Base-by-base conservation (phyloP, 345 rosid species). In the Corymbia maculata region DNA sequence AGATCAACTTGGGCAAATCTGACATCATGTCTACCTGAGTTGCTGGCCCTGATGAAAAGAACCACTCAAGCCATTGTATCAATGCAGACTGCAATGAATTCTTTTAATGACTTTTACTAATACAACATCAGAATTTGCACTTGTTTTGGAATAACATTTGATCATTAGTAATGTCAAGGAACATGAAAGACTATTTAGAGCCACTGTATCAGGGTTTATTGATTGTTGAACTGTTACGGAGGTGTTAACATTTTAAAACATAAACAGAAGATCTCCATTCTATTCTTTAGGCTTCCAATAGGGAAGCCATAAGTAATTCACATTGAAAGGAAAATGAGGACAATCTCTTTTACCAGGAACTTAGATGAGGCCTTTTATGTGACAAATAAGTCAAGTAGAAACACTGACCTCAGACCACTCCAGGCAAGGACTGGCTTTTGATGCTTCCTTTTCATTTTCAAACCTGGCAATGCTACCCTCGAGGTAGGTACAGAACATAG, bases 391-490 rank as follows among this genome's bases (percentile, higher is more conserved):
- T 68, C 26, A 85, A 57, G 28, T 50, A 51, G 70, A 86, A n/a
- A 90, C 98, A 90, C 98, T 87, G 91, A 98, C 99, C 98, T 98
- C 98, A 82, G 96, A 98, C 98, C 98, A 95, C 90, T 98, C 99
- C 87, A 92, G 91, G 90, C 90, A 89, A 88, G 91, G 88, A 11
- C 88, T 88, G 85, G 90, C 90, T 89, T 89, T 89, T 11, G 86
- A 61, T 52, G 85, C 79, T 90, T 88, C 92, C 70, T 88, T 88
- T 45, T 92, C 92, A 79, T 92, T 86, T 86, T 91, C 92, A 87
- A 92, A 88, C 87, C 88, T 94, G 89, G 92, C 87, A 89, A 91
- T 88, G 89, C 88, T 93, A 87, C 91, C 94, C 91, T 91, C 93
- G 86, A 98, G 98, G 94, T 96, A 95, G 87, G 94, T 90, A 91